phyloP scores from a whole-genome alignment of 1,284 basidiomycete genomes.

The Ceraceosorus guamensis region DNA sequence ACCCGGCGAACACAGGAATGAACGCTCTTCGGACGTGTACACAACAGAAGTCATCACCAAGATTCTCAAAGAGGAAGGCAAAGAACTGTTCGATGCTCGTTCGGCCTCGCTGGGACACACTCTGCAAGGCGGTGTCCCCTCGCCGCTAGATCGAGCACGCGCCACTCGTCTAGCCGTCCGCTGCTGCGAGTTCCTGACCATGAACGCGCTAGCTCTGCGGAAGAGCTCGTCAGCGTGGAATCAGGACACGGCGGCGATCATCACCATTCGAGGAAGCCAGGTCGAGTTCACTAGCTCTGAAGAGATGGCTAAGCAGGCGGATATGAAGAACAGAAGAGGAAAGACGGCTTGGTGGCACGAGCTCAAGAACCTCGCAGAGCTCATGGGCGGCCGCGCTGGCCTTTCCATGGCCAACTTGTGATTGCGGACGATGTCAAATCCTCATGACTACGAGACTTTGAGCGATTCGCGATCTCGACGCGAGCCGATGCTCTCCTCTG shows the following conservation, averaged over 20 bases:
- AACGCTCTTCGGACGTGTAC: constrained; percentile 79
- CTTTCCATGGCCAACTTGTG: too few species aligned
- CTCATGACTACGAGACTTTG: too few species aligned
- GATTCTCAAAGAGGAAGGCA: constrained; percentile 90
- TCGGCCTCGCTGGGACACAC: constrained; percentile 92
- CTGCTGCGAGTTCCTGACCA: constrained; percentile 88
- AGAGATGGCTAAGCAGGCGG: constrained; percentile 76
- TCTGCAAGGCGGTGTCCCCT: constrained; percentile 87
- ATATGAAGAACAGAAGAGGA: constrained; percentile 81
- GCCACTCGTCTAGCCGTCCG: constrained; percentile 82
- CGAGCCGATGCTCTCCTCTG: too few species aligned
- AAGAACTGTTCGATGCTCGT: constrained; percentile 82
- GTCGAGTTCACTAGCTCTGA: constrained; percentile 74
- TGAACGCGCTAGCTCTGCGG: constrained; percentile 9
- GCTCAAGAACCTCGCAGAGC: constrained; percentile 32
- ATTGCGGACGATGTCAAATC: too few species aligned
- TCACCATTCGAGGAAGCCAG: constrained; percentile 74
- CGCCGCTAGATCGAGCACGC: constrained; percentile 83
- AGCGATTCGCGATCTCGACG: too few species aligned
- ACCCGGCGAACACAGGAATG: too few species aligned
- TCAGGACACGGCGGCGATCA: constrained; percentile 66
- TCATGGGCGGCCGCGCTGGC: constrained; percentile 31
- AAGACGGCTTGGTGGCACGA: constrained; percentile 71
- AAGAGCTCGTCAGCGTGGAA: constrained; percentile 39
- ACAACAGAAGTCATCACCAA: constrained; percentile 85